These are phyloP conservation scores for Eimeria praecox DNA, from an alignment of 169 alveolate species.

Conservation along the genomic window DNA sequence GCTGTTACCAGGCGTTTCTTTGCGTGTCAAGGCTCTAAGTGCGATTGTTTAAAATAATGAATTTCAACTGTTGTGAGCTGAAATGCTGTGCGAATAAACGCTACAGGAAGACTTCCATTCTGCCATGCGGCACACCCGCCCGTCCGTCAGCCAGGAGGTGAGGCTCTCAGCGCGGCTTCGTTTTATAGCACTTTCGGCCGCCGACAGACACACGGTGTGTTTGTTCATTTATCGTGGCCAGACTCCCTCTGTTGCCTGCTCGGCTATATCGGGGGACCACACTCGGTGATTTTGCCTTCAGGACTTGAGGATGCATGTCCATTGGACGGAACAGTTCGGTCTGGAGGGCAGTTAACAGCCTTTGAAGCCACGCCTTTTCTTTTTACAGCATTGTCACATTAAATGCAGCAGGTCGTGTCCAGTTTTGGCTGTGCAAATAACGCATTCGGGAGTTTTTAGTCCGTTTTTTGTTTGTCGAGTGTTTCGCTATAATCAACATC, in stretches of 20 bases:
- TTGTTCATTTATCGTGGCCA: background rate
- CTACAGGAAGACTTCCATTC: slow-evolving; percentile 87
- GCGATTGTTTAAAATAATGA: background rate
- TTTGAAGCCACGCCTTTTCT: background rate
- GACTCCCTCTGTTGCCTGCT: background rate
- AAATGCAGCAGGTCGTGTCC: slow-evolving; percentile 25
- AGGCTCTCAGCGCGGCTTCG: background rate
- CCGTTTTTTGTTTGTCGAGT: too few relatives aligned
- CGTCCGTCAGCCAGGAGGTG: slow-evolving; percentile 88
- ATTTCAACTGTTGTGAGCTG: background rate
- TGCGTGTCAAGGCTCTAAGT: background rate
- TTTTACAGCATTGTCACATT: background rate
- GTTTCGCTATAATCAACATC: background rate
- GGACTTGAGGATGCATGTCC: slow-evolving; percentile 87
- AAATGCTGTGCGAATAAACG: background rate
- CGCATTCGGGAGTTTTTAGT: background rate
- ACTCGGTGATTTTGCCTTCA: background rate
- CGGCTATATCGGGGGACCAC: background rate
- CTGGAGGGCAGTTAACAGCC: slow-evolving; percentile 87
- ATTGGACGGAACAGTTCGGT: slow-evolving; percentile 91
- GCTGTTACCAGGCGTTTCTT: slow-evolving; percentile 79
- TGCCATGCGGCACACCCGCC: slow-evolving; percentile 88
- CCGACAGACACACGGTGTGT: background rate
- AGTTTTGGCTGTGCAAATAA: background rate
- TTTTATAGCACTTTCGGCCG: background rate